Percentiles rank a stretch among this genome's conserved stretches.
Evolutionary conservation across 176 grass and related monocot genomes (phyloP).

Genomic region (Thinopyrum elongatum): DNA sequence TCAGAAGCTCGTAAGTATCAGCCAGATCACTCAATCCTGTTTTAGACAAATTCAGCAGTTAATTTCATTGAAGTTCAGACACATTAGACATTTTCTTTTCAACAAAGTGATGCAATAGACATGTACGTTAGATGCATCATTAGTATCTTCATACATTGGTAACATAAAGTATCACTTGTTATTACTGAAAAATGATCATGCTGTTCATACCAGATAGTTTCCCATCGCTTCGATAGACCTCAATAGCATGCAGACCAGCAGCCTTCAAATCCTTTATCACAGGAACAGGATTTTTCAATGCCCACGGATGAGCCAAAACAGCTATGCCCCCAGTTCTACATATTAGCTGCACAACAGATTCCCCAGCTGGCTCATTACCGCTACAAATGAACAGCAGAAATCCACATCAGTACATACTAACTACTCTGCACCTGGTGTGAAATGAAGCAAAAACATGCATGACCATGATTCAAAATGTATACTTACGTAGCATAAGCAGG

Average conservation of each 20-base stretch:
- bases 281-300: slow-evolving; percentile 59
- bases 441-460: not conserved
- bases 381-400: slow-evolving; percentile 37
- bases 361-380: slow-evolving; percentile 52
- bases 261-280: slow-evolving; percentile 59
- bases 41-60: not conserved
- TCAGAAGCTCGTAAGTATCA: slow-evolving; percentile 61
- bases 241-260: slow-evolving; percentile 69
- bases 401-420: not conserved
- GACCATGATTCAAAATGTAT: not conserved
- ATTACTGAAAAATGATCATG: not conserved
- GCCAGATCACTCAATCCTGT: slow-evolving; percentile 64
- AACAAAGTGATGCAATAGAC: not conserved
- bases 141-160: not conserved
- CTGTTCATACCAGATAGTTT: slow-evolving; percentile 65
- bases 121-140: not conserved
- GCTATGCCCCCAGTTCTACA: slow-evolving; percentile 55
- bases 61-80: not conserved
- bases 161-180: not conserved
- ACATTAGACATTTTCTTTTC: not conserved
- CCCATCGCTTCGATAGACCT: slow-evolving; percentile 63
- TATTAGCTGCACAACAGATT: slow-evolving; percentile 61
- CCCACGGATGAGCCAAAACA: slow-evolving; percentile 85
- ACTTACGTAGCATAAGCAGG: slow-evolving; percentile 82
- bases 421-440: not conserved